Conservation (phyloP, 306 rosid genomes). For the Acacia confusa region DNA sequence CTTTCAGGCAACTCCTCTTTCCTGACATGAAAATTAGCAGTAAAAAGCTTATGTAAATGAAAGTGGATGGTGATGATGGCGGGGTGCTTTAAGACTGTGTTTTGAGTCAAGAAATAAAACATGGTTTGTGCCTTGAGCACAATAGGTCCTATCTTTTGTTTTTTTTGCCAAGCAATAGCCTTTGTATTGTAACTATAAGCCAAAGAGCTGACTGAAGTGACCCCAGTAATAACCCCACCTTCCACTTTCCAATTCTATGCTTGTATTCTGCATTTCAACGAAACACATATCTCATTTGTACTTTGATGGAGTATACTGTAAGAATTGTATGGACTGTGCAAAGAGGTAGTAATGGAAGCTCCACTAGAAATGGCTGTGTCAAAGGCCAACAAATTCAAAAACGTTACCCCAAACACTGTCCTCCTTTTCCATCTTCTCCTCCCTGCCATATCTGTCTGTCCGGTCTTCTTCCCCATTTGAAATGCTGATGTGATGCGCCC, state of each 20-base stretch:
- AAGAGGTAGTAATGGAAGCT: background rate
- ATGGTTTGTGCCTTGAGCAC: background rate
- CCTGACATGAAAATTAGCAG: background rate
- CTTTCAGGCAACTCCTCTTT: no score
- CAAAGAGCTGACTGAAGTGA: background rate
- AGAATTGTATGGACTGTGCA: background rate
- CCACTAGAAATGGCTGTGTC: background rate
- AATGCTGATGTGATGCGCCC: slow-evolving; percentile 32
- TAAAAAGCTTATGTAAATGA: background rate
- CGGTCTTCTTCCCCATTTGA: slow-evolving; percentile 20
- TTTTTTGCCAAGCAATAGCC: background rate
- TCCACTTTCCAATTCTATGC: background rate
- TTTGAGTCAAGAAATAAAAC: background rate
- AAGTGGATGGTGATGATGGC: background rate
- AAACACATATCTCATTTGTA: background rate
- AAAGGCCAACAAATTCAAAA: background rate
- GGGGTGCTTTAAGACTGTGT: background rate
- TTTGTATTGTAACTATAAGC: background rate
- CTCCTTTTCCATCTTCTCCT: background rate
- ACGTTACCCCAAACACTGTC: no score
- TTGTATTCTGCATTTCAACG: background rate
- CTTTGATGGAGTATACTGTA: background rate
- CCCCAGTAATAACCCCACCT: background rate
- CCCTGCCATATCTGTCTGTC: slow-evolving; percentile 22
- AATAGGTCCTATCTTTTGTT: background rate